phyloP scores from a whole-genome alignment of 805 yeast species.

The Candida ulmi region DNA sequence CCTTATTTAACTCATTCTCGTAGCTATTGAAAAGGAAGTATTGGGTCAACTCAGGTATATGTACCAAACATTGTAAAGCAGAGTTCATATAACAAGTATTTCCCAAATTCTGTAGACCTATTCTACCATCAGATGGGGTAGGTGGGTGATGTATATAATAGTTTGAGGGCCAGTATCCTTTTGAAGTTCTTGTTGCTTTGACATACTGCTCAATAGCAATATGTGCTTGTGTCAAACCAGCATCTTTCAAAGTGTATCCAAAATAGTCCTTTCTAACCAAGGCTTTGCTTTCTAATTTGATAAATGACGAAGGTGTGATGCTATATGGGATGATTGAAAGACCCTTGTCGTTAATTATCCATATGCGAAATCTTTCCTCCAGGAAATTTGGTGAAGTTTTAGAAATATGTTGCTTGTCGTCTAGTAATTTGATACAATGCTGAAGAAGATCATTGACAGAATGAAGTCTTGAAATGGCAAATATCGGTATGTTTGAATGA shows the following conservation, averaged over 20 bases:
- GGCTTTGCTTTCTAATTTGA: conserved; percentile 17
- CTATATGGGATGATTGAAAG: conserved; percentile 10
- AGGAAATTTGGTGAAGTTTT: not conserved
- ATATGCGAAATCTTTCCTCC: conserved; percentile 14
- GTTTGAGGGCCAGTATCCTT: conserved; percentile 33
- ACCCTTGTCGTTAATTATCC: conserved; percentile 17
- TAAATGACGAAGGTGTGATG: conserved; percentile 25
- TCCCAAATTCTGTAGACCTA: conserved; percentile 71
- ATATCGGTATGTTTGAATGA: conserved; percentile 20
- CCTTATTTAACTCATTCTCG: conserved; percentile 59
- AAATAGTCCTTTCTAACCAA: conserved; percentile 20
- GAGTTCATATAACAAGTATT: conserved; percentile 95
- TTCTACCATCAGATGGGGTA: conserved; percentile 40
- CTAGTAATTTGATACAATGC: conserved; percentile 10
- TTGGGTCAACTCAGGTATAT: conserved; percentile 74
- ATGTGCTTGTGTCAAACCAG: conserved; percentile 20
- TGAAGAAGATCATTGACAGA: conserved; percentile 17
- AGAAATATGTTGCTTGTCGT: conserved; percentile 9
- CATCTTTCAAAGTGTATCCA: conserved; percentile 15
- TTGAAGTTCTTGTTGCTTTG: conserved; percentile 6
- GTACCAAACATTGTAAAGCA: conserved; percentile 84
- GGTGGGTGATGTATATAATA: conserved; percentile 26
- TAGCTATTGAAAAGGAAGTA: conserved; percentile 65
- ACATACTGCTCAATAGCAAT: conserved; percentile 29
- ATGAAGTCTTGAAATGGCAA: conserved; percentile 29